A percentile compares a stretch with the other conserved stretches of the same genome.
Evolutionary conservation across 352 stramenopile species (phyloP).

Genomic region (Plasmopara viticola): DNA sequence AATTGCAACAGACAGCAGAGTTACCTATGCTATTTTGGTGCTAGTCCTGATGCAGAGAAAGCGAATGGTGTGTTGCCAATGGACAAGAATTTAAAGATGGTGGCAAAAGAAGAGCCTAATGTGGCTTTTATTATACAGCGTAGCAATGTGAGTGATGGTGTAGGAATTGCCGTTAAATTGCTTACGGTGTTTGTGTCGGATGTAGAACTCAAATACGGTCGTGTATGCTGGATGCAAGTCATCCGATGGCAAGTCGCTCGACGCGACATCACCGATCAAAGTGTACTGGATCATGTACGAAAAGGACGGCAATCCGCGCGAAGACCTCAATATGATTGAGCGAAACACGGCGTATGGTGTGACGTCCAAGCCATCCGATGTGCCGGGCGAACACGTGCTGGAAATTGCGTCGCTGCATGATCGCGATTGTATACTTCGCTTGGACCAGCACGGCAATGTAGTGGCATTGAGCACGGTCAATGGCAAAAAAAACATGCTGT

Average conservation of each 20-base stretch:
- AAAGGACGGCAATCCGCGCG: slow-evolving; percentile 53
- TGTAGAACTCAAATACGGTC: slow-evolving; percentile 80
- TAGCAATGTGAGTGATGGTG: slow-evolving; percentile 49
- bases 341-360: slow-evolving; percentile 77
- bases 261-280: slow-evolving; percentile 53
- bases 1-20: too few species aligned
- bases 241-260: slow-evolving; percentile 38
- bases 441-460: slow-evolving; percentile 53
- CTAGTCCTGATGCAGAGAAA: slow-evolving; percentile 5
- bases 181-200: background rate
- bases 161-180: background rate
- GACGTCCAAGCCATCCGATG: slow-evolving; percentile 34
- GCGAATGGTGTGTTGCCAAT: slow-evolving; percentile 34
- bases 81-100: slow-evolving; percentile 59
- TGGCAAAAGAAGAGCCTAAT: slow-evolving; percentile 65
- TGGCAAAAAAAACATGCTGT: slow-evolving; percentile 49
- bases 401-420: slow-evolving; percentile 64
- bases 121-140: slow-evolving; percentile 84
- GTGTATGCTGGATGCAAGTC: slow-evolving; percentile 60
- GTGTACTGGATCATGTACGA: slow-evolving; percentile 87
- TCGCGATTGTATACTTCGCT: slow-evolving; percentile 46
- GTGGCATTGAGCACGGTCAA: slow-evolving; percentile 65
- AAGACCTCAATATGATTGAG: slow-evolving; percentile 84
- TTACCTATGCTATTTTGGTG: background rate
- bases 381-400: slow-evolving; percentile 35